Base-by-base conservation (phyloP, 305 asterid genomes). In the Plantago coronopus region DNA sequence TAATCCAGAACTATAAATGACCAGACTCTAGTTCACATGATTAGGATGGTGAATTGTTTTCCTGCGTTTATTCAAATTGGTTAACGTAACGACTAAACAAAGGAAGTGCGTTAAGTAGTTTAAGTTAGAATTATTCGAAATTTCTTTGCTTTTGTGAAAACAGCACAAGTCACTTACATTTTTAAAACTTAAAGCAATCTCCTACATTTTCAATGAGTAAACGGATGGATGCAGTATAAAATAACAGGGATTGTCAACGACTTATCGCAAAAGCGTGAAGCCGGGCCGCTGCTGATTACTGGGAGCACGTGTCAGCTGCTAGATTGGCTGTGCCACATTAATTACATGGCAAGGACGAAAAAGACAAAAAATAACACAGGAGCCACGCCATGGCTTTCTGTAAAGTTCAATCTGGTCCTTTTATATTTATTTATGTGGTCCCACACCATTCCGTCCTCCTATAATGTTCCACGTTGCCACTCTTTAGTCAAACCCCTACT, bases 301-400 rank as follows among this genome's bases (percentile, higher is more conserved):
- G 51, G 42, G 61, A 37, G 62, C 79, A 83, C 87, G 87, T 79
- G 85, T 86, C 81, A 61, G 0, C 7, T 18, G 70, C 34, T 73
- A 73, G 61, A 73, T 72, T 65, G 48, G 71, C 42, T 17, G 64
- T 56, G 38, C 18, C 68, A 59, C 81, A 78, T 72, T 78, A 60
- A 76, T 76, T 75, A 77, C 70, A 51, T 3, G 59, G 61, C 69
- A 76, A 69, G 72, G 66, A 72, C 55, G 45, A 60, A 48, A 58
- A 63, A 5, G 76, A 63, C 17, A 57, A 37, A 17, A 75, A 67
- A 75, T 74, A 25, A 61, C 83, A 81, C 87, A 70, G 56, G 83
- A 65, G 68, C 78, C 83, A 74, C 72, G 85, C 82, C 79, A 62
- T 69, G 62, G 62, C 68, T 49, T 79, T 68, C 59, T 60, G 57